Percentiles rank a stretch among this genome's conserved stretches.
These are phyloP conservation scores for Kingdonia uniflora DNA, from an alignment of 164 flowering plant species.

Conservation along the genomic window DNA sequence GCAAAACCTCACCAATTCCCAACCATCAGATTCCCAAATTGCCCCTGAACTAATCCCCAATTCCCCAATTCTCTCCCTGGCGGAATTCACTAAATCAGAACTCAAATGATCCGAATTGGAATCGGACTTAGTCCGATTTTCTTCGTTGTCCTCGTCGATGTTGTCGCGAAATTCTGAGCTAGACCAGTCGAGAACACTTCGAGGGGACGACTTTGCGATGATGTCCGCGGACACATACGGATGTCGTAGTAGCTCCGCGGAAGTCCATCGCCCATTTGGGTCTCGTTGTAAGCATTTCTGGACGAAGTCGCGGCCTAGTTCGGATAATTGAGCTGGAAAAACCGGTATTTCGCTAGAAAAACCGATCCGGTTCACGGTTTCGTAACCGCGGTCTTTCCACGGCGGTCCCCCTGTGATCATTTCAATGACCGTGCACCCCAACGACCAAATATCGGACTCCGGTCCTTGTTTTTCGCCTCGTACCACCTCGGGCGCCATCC, in stretches of 20 bases:
- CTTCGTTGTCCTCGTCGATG: too few species aligned
- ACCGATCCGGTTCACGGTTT: constrained; percentile 25
- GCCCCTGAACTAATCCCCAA: too few species aligned
- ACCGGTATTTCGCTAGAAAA: constrained; percentile 36
- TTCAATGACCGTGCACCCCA: constrained; percentile 74
- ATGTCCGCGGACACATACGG: constrained; percentile 31
- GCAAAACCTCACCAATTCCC: too few species aligned
- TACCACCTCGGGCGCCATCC: constrained; percentile 89
- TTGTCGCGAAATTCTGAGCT: too few species aligned
- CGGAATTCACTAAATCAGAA: too few species aligned
- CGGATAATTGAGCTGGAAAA: constrained; percentile 36
- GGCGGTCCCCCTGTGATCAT: constrained; percentile 58
- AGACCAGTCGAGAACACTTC: too few species aligned
- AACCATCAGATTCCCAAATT: too few species aligned
- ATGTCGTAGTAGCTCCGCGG: constrained; percentile 45
- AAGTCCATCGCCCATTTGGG: constrained; percentile 41
- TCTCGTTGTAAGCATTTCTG: constrained; percentile 40
- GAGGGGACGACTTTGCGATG: too few species aligned
- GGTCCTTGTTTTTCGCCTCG: constrained; percentile 44
- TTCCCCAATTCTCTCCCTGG: too few species aligned
- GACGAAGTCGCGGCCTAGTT: constrained; percentile 40
- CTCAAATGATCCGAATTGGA: too few species aligned
- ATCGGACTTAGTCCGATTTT: too few species aligned
- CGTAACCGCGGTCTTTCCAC: constrained; percentile 39
- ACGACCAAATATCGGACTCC: constrained; percentile 67